phyloP scores from a whole-genome alignment of 805 yeast species.

The Phaffomyces opuntiae region DNA sequence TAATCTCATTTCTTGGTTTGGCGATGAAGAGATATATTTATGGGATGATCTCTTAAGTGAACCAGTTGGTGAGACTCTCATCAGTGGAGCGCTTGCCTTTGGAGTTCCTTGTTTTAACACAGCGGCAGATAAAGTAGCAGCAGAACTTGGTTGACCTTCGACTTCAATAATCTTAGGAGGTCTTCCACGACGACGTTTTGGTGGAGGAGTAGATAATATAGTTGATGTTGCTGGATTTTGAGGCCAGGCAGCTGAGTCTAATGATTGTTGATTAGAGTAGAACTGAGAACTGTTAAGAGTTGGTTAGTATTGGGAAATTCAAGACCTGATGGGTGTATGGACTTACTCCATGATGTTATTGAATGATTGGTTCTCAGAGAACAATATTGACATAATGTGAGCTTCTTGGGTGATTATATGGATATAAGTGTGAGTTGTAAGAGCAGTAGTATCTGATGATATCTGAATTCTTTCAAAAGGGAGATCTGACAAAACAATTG shows the following conservation, averaged over 20 bases:
- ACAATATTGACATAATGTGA: neutral
- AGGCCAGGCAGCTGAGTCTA: neutral
- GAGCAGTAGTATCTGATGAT: too few species aligned
- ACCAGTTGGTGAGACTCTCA: conserved; percentile 22
- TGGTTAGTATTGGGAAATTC: neutral
- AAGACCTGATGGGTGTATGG: too few species aligned
- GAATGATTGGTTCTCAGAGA: neutral
- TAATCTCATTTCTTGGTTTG: conserved; percentile 9
- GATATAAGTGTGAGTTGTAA: too few species aligned
- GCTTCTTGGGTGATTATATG: too few species aligned
- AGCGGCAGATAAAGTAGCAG: conserved; percentile 23
- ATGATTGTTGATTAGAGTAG: neutral
- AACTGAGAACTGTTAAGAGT: neutral
- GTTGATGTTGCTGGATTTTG: neutral
- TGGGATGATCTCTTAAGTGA: neutral
- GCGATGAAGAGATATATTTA: conserved; percentile 7
- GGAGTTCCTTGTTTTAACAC: conserved; percentile 24
- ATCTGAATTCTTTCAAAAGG: too few species aligned
- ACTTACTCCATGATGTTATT: neutral
- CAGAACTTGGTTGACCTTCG: conserved; percentile 13
- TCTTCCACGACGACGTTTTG: conserved; percentile 26
- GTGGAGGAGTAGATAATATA: conserved; percentile 13
- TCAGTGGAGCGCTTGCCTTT: conserved; percentile 20
- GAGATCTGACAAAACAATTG: too few species aligned
- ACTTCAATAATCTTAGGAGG: conserved; percentile 15